phyloP scores from a whole-genome alignment of 768 basidiomycete species.

The Panaeolus cyanescens region DNA sequence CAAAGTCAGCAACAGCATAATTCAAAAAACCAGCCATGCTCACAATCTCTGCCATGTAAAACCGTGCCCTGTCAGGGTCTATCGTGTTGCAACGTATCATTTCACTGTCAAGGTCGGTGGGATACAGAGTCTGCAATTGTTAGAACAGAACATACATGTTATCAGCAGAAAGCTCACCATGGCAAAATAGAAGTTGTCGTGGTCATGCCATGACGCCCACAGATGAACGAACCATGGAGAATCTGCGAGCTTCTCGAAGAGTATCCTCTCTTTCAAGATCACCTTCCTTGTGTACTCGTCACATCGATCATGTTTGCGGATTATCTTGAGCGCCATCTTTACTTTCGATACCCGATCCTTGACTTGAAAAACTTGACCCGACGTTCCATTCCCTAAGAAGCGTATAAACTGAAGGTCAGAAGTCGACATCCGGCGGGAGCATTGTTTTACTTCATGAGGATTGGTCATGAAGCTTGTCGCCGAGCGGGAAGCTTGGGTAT shows the following conservation, averaged over 20 bases:
- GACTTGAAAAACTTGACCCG: constrained; percentile 28
- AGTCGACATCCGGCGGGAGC: constrained; percentile 11
- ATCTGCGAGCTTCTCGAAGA: constrained; percentile 18
- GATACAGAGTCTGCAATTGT: constrained; percentile 23
- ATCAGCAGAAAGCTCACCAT: constrained; percentile 17
- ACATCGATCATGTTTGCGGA: constrained; percentile 19
- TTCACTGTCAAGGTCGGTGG: constrained; percentile 31
- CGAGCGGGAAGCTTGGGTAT: not conserved
- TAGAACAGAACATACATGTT: not conserved
- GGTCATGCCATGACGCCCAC: constrained; percentile 24
- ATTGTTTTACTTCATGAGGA: not conserved
- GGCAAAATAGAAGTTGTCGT: constrained; percentile 23
- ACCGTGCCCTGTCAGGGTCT: constrained; percentile 23
- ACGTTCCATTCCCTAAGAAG: constrained; percentile 28
- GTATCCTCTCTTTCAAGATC: constrained; percentile 21
- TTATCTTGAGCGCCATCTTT: constrained; percentile 30
- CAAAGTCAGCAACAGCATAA: no score
- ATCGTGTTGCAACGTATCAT: constrained; percentile 26
- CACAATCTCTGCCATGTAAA: constrained; percentile 38
- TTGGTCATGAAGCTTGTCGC: not conserved
- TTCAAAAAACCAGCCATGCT: constrained; percentile 8
- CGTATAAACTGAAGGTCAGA: constrained; percentile 21
- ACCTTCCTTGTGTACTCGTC: constrained; percentile 11
- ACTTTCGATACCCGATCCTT: constrained; percentile 21
- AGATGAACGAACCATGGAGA: constrained; percentile 24